Base-by-base conservation (phyloP, 441 rosid genomes). In the Populus hybrid region DNA sequence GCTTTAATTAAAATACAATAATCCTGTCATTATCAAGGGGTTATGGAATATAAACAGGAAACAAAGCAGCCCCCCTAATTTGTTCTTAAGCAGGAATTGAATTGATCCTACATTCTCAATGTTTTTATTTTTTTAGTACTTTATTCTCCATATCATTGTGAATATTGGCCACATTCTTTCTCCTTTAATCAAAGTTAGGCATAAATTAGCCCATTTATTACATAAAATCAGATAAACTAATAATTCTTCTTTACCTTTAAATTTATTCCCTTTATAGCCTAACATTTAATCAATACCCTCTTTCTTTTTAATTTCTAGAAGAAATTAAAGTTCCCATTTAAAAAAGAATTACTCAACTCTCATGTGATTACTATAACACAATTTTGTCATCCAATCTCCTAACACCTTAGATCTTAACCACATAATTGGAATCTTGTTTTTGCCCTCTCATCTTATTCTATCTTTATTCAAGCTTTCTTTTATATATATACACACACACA, bases 131-230 rank as follows among this genome's bases (percentile, higher is more conserved):
- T 11, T 14, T 7, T 7, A 23, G n/a, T 69, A 54, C 85, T 82
- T 85, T 82, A 85, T 83, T 85, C 85, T 81, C 64, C 35, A 61
- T 68, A 80, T 72, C 73, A 76, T 66, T 73, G 78, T 54, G 63
- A 71, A 78, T 70, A 28, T 28, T 28, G 81, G 79, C 35, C 76
- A 70, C 73, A 76, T 78, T 76, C 77, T 64, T 78, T 72, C 21
- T 40, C 50, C 67, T 79, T 80, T 75, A 81, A 84, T 70, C 34
- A 32, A 85, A 85, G 87, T 85, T 78, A 70, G 78, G 79, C 81
- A 78, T 79, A 81, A 81, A 69, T 82, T 54, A 18, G 18, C 61
- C 61, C 18, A 54, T 16, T 54, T 54, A 54, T 54, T 6, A 18
- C 34, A 32, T 32, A 32, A 32, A 32, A 5, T 35, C 36, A 70